A percentile compares a stretch with the other conserved stretches of the same genome.
These are phyloP conservation scores for Cytidiella melzeri DNA, from an alignment of 768 basidiomycete genomes.

Conservation along the genomic window DNA sequence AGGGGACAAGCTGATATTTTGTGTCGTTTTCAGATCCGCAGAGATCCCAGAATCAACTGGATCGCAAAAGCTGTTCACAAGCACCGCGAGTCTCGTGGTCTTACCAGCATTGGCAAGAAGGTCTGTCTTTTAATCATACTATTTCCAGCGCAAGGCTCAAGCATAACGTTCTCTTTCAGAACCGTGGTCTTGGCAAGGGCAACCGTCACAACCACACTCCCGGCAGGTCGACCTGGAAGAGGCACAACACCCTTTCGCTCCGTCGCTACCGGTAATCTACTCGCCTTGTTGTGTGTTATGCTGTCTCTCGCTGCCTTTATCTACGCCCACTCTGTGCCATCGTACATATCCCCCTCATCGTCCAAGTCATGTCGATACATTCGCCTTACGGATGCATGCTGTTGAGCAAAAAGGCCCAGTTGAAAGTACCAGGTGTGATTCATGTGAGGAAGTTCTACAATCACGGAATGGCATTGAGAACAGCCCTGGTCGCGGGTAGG, in stretches of 20 bases:
- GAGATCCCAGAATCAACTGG: conserved; percentile 98
- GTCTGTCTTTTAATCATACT: conserved; percentile 32
- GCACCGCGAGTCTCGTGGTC: conserved; percentile 94
- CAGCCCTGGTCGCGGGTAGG: too few species aligned
- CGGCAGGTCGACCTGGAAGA: conserved; percentile 90
- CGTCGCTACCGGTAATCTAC: conserved; percentile 71
- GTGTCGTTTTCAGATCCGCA: conserved; percentile 58
- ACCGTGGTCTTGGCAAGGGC: conserved; percentile 96
- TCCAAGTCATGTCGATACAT: conserved; percentile 20
- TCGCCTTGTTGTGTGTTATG: conserved; percentile 23
- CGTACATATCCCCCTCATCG: conserved; percentile 2
- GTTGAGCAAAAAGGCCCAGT: conserved; percentile 16
- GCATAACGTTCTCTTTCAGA: conserved; percentile 43
- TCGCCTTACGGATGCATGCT: conserved; percentile 27
- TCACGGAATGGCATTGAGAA: too few species aligned
- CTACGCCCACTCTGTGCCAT: conserved; percentile 11
- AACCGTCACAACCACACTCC: conserved; percentile 91
- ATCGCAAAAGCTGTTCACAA: conserved; percentile 98
- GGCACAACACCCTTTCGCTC: conserved; percentile 94
- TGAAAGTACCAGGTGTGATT: too few species aligned
- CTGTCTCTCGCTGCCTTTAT: conserved; percentile 20
- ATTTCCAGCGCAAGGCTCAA: not conserved
- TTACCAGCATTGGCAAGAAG: conserved; percentile 94
- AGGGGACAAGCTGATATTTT: not conserved
- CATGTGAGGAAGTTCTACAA: too few species aligned